Evolutionary conservation across 768 basidiomycete genomes (phyloP), one percentile per base, ranked within the genome.

Genomic region (Kwoniella botswanensis): DNA sequence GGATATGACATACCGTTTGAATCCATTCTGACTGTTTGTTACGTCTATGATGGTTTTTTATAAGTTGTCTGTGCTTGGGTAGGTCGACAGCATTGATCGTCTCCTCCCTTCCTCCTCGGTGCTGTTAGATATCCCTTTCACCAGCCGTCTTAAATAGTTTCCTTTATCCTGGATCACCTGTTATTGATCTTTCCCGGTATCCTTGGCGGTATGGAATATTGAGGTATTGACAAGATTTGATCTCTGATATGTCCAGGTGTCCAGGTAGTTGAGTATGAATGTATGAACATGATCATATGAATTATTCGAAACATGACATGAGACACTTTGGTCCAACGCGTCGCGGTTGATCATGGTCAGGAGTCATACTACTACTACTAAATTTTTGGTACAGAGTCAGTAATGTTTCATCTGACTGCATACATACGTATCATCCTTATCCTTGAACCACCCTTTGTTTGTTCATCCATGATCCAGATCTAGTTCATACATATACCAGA

Each of bases 1-100:
- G 59, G 13, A 18, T 1, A n/a, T 50, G 18, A 61, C 70, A 21
- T 65, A 72, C 71, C 71, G 26, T 68, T 72, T 22, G 71, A 72
- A 44, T 72, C 71, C 71, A 72, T 71, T 9, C 41, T 59, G 57
- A 24, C 2, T 54, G 46, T 46, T 57, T 44, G n/a, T 24, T 22
- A n/a, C 24, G 54, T 42, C 15, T 66, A 22, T 58, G 21, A 50
- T 18, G 0, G 1, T 67, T 21, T n/a, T 58, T 22, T 55, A 13
- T 41, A 24, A 3, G 13, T 18, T 41, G 63, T 64, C 63, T 54
- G 52, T 64, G 63, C 63, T 64, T 17, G 29, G 3, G 35, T 9
- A 15, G 18, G 46, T 15, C 0, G 22, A 1, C 10, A 35, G 58
- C 29, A 35, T 43, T 41, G 58, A 35, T 60, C 58, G 58, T 18